These are phyloP conservation scores for Cicer chorassanicum DNA, from an alignment of 306 rosid genomes.

Conservation along the genomic window DNA sequence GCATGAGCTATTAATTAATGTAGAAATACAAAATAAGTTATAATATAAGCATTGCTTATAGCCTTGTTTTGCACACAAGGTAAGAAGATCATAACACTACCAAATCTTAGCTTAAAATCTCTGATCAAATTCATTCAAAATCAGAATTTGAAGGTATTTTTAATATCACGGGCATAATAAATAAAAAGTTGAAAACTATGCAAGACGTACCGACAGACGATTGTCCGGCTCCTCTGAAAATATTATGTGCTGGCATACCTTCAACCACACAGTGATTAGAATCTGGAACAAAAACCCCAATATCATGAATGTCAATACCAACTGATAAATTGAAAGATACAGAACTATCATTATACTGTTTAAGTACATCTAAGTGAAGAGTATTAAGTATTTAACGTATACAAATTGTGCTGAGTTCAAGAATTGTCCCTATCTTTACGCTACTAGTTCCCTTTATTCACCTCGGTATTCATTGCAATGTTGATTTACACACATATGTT, in stretches of 20 bases:
- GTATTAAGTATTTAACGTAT: neutral
- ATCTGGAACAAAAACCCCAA: constrained; percentile 18
- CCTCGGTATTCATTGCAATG: constrained; percentile 33
- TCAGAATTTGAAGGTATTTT: neutral
- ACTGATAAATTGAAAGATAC: too few species aligned
- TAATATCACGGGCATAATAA: neutral
- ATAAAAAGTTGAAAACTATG: neutral
- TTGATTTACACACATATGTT: constrained; percentile 15
- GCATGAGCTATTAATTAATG: neutral
- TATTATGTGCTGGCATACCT: constrained; percentile 13
- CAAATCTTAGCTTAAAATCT: constrained; percentile 9
- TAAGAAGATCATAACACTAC: neutral
- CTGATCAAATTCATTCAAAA: neutral
- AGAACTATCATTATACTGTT: too few species aligned
- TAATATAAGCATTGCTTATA: neutral
- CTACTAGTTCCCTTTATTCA: constrained; percentile 22
- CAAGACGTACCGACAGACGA: constrained; percentile 27
- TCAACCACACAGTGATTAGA: constrained; percentile 25
- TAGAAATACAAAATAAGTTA: neutral
- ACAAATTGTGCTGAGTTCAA: constrained; percentile 29
- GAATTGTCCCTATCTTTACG: constrained; percentile 12
- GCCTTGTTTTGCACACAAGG: neutral
- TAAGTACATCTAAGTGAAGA: too few species aligned
- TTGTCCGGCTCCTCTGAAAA: constrained; percentile 13
- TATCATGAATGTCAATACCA: neutral